phyloP scores from a whole-genome alignment of 2,329 filamentous ascomycete species.

The Trichoderma sp. region DNA sequence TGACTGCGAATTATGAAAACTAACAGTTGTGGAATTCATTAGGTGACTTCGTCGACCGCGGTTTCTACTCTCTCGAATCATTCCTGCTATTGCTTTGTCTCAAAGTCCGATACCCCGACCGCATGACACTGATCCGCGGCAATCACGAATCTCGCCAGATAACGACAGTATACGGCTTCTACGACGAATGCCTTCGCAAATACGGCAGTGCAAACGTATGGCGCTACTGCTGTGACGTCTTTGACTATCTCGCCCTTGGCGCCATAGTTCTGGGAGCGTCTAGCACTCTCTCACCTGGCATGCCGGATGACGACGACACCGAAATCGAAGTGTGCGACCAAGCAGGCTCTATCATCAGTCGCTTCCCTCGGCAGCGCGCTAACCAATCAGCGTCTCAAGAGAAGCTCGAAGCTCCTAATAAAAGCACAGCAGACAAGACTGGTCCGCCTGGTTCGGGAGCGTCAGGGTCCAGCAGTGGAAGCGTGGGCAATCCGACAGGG shows the following conservation, averaged over 20 bases:
- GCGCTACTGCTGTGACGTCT: slow-evolving; percentile 96
- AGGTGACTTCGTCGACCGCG: slow-evolving; percentile 97
- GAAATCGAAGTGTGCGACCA: slow-evolving; percentile 94
- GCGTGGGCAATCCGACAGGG: slow-evolving; percentile 69
- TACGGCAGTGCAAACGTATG: slow-evolving; percentile 97
- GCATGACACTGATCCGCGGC: slow-evolving; percentile 92
- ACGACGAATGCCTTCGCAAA: slow-evolving; percentile 94
- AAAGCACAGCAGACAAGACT: slow-evolving; percentile 41
- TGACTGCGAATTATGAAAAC: neutral
- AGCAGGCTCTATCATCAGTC: slow-evolving; percentile 74
- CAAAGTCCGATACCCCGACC: slow-evolving; percentile 95
- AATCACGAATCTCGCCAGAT: slow-evolving; percentile 97
- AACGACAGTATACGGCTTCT: slow-evolving; percentile 96
- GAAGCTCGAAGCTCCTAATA: slow-evolving; percentile 33
- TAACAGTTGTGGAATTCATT: neutral
- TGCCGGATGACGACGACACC: slow-evolving; percentile 67
- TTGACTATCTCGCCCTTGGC: slow-evolving; percentile 91
- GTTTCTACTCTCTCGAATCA: slow-evolving; percentile 96
- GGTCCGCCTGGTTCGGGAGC: slow-evolving; percentile 81
- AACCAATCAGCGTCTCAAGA: slow-evolving; percentile 27
- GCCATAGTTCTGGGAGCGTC: slow-evolving; percentile 89
- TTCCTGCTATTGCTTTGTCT: slow-evolving; percentile 93
- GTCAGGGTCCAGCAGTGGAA: slow-evolving; percentile 65
- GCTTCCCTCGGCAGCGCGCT: slow-evolving; percentile 59
- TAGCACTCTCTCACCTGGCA: slow-evolving; percentile 57